Evolutionary conservation across 1,284 basidiomycete genomes (phyloP).

Genomic region (Ganoderma resinaceum): DNA sequence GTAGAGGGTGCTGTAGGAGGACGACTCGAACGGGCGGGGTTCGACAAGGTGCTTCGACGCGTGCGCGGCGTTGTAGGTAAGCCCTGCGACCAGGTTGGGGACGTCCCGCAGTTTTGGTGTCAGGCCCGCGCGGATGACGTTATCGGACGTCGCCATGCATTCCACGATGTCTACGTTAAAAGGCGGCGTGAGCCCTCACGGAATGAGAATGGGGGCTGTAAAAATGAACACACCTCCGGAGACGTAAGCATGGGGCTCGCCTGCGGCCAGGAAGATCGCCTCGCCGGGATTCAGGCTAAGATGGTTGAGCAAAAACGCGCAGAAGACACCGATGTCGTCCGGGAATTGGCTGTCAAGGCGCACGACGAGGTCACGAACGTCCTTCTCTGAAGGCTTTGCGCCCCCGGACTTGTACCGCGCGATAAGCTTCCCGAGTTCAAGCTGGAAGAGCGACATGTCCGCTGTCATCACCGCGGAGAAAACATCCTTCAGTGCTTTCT

Average conservation of each 20-base stretch:
- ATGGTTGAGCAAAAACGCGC: conserved; percentile 92
- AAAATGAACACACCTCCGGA: conserved; percentile 74
- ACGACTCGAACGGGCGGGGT: conserved; percentile 57
- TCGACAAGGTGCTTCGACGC: conserved; percentile 75
- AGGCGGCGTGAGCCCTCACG: neutral
- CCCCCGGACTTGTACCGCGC: conserved; percentile 62
- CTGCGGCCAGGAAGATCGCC: conserved; percentile 94
- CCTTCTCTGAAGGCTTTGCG: conserved; percentile 47
- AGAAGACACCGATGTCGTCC: conserved; percentile 93
- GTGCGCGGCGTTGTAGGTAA: conserved; percentile 85
- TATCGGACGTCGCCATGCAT: conserved; percentile 98
- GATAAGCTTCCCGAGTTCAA: conserved; percentile 67
- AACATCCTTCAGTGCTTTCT: conserved; percentile 72
- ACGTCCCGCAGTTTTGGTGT: conserved; percentile 97
- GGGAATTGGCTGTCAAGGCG: conserved; percentile 86
- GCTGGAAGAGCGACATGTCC: conserved; percentile 54
- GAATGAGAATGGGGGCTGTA: too few relatives aligned
- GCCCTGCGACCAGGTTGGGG: conserved; percentile 85
- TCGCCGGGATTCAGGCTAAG: conserved; percentile 84
- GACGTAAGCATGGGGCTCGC: conserved; percentile 97
- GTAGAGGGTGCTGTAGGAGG: conserved; percentile 66
- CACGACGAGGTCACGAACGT: conserved; percentile 74
- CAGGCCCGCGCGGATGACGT: conserved; percentile 97
- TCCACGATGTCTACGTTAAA: conserved; percentile 87
- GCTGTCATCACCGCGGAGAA: conserved; percentile 89